These are phyloP conservation scores for Salix arbutifolia DNA, from an alignment of 345 rosid species.

Conservation along the genomic window DNA sequence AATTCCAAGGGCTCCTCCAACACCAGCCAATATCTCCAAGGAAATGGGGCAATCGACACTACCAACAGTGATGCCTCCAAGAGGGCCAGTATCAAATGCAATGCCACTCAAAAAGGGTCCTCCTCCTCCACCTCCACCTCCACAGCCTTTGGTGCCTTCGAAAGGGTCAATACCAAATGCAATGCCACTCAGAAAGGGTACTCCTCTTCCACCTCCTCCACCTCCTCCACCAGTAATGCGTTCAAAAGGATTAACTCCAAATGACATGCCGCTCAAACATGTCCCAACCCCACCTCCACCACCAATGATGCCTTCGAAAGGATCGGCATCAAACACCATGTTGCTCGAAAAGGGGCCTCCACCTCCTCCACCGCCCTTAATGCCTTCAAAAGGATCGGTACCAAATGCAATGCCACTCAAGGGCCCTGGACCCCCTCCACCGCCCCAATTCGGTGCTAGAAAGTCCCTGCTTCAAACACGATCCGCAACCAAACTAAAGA, in stretches of 20 bases:
- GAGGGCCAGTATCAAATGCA: background rate
- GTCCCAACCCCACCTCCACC: background rate
- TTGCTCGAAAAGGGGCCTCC: background rate
- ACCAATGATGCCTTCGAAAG: background rate
- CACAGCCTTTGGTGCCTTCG: background rate
- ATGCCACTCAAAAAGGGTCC: background rate
- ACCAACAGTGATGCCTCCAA: background rate
- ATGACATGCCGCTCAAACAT: background rate
- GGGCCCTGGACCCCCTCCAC: slow-evolving; percentile 10
- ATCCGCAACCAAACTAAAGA: slow-evolving; percentile 2
- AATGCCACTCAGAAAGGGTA: background rate
- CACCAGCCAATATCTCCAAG: background rate
- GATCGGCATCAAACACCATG: background rate
- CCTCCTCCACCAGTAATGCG: background rate
- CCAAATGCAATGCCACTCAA: background rate
- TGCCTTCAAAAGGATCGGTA: background rate
- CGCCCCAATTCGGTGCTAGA: background rate
- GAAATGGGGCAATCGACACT: too few species aligned
- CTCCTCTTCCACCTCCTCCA: background rate
- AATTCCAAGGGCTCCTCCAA: background rate
- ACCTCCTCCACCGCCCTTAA: background rate
- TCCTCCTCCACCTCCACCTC: too few species aligned
- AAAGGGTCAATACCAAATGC: background rate
- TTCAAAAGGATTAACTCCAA: background rate
- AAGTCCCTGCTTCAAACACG: background rate